These are phyloP conservation scores for Globisporangium cederbergense DNA, from an alignment of 352 stramenopile genomes.

Conservation along the genomic window DNA sequence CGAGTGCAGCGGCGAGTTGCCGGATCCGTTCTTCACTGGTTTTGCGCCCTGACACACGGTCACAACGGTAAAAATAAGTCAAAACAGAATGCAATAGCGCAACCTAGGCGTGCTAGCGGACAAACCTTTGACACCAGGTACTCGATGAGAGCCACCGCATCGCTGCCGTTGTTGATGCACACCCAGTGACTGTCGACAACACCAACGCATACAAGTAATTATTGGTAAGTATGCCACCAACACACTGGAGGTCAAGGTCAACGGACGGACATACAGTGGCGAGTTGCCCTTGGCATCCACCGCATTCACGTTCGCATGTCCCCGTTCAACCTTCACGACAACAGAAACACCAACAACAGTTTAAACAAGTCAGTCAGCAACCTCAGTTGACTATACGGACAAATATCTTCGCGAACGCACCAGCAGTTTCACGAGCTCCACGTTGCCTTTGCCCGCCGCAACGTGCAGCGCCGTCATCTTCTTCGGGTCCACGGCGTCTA, in stretches of 20 bases:
- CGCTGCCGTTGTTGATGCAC: conserved; percentile 51
- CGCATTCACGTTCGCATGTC: conserved; percentile 53
- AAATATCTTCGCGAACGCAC: conserved; percentile 14
- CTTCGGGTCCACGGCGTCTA: conserved; percentile 59
- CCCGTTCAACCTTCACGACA: conserved; percentile 36
- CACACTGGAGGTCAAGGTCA: not conserved
- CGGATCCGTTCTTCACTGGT: conserved; percentile 46
- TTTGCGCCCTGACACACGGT: conserved; percentile 35
- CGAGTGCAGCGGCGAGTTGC: conserved; percentile 65
- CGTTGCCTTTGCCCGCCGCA: conserved; percentile 56
- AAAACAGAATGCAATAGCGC: not conserved
- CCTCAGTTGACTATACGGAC: not conserved
- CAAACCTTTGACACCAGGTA: conserved; percentile 61
- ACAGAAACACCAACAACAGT: not conserved
- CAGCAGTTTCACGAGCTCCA: conserved; percentile 55
- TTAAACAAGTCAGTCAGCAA: not conserved
- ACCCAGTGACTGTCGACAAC: conserved; percentile 52
- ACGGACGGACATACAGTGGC: conserved; percentile 38
- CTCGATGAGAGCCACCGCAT: conserved; percentile 42
- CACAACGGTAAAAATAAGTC: not conserved
- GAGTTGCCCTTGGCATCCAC: conserved; percentile 69
- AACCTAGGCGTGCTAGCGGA: not conserved
- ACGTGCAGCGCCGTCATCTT: conserved; percentile 78
- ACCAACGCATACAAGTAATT: not conserved
- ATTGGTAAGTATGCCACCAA: not conserved